Base-by-base conservation (phyloP, 108 stramenopile genomes). In the Nitzschia sp. region DNA sequence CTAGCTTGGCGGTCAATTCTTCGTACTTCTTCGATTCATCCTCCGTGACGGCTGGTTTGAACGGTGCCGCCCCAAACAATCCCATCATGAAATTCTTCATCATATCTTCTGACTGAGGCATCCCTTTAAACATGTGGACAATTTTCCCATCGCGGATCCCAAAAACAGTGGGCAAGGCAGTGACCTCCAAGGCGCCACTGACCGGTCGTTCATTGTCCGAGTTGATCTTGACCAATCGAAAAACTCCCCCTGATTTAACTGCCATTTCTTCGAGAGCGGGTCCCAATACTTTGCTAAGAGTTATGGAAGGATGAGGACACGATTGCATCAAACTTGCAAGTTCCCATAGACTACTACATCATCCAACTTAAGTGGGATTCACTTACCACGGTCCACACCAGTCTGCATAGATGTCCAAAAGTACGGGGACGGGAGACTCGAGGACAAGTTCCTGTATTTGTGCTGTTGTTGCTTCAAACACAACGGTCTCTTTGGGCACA, bases 211-310 rank as follows among this genome's bases (percentile, higher is more conserved):
- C 92, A 46, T 89, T 80, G 65, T 94, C 93, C 16, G 92, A 85
- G 52, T 96, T 90, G 44, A 96, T 61, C 76, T 96, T 96, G 53
- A 89, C 88, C 16, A 96, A 61, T 19, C 91, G 92, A 34, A 96
- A 82, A 59, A 78, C 64, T 1, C 95, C 95, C 25, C 91, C 93
- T 0, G 82, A 70, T 54, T 91, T 89, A 53, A 92, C 58, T 19
- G 82, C 85, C 68, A 94, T 91, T 63, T 92, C 87, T 77, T 94
- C 92, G 23, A 96, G 68, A 1, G 82, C 85, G 22, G 95, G 95
- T 15, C 84, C 80, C 5, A 96, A 69, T 32, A 80, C 87, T 64
- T 93, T 88, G 72, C 95, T 94, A 41, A n/a, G n/a, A n/a, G n/a
- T n/a, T n/a, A n/a, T n/a, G n/a, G n/a, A n/a, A n/a, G n/a, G n/a